Conservation (phyloP, 2,329 filamentous ascomycete genomes). For the Microdochium nivale region DNA sequence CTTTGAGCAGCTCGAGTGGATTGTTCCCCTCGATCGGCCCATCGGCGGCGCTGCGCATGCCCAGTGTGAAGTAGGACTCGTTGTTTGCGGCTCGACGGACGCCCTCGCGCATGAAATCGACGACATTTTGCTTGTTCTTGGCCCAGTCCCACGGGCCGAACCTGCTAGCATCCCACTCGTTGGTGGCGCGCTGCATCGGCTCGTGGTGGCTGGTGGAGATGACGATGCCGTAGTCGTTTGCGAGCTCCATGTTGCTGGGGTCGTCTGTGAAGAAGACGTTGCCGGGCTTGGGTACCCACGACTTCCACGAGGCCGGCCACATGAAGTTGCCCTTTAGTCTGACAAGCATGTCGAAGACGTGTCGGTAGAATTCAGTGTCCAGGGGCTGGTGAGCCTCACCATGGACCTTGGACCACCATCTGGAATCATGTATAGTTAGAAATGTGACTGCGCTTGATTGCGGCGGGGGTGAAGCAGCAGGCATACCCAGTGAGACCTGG, state of each 20-base stretch:
- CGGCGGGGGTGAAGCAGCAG: not conserved
- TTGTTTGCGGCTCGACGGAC: slow-evolving; percentile 42
- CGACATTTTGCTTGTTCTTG: slow-evolving; percentile 45
- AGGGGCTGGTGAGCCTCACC: slow-evolving; percentile 34
- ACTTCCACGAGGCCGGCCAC: slow-evolving; percentile 58
- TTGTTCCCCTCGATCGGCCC: slow-evolving; percentile 10
- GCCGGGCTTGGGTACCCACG: slow-evolving; percentile 33
- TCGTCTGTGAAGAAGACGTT: slow-evolving; percentile 57
- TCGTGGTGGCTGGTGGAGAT: slow-evolving; percentile 59
- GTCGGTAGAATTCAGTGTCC: slow-evolving; percentile 48
- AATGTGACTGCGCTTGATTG: not conserved
- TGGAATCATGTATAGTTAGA: slow-evolving; percentile 13
- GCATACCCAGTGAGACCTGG: slow-evolving; percentile 41
- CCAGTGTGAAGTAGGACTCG: slow-evolving; percentile 49
- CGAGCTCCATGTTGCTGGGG: slow-evolving; percentile 44
- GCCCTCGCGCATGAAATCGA: slow-evolving; percentile 48
- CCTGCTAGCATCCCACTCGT: slow-evolving; percentile 30
- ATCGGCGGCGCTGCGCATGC: slow-evolving; percentile 39
- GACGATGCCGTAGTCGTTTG: slow-evolving; percentile 55
- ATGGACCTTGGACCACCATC: slow-evolving; percentile 44
- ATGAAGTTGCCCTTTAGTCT: slow-evolving; percentile 55
- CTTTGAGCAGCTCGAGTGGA: slow-evolving; percentile 20
- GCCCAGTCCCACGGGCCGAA: slow-evolving; percentile 52
- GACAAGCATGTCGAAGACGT: slow-evolving; percentile 55
- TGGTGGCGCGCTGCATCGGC: slow-evolving; percentile 53